Evolutionary conservation across 2,329 filamentous ascomycete species (phyloP).

Genomic region (Trichoderma endophyticum): DNA sequence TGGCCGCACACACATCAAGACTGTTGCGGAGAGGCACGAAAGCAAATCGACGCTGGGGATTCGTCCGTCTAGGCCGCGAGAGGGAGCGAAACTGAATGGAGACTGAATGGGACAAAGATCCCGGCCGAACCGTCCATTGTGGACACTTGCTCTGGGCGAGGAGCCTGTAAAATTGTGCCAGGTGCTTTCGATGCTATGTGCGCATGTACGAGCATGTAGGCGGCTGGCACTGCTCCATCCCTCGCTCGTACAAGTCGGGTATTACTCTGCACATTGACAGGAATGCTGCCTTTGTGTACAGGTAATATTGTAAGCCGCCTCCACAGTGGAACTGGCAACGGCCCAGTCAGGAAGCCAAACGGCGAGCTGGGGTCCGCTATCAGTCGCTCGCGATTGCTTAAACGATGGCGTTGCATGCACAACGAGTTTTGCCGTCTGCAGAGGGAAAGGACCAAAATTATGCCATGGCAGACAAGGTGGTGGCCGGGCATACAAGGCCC

Average conservation of each 20-base stretch:
- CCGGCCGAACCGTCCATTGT: constrained; percentile 4
- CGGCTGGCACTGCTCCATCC: constrained; percentile 11
- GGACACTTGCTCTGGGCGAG: constrained; percentile 11
- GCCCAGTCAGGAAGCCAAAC: constrained; percentile 2
- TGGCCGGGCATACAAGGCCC: not conserved
- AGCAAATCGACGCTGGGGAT: not conserved
- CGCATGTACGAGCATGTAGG: constrained; percentile 12
- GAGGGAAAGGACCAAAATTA: constrained; percentile 5
- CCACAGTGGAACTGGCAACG: constrained; percentile 10
- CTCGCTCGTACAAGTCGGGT: constrained; percentile 12
- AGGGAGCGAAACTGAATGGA: not conserved
- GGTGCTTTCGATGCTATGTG: constrained; percentile 5
- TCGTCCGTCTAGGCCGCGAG: not conserved
- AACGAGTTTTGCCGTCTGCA: constrained; percentile 15
- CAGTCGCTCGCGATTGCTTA: constrained; percentile 6
- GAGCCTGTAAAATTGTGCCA: constrained; percentile 18
- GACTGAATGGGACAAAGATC: not conserved
- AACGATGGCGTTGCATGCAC: constrained; percentile 14
- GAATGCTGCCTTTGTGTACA: constrained; percentile 8
- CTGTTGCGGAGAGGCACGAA: not conserved
- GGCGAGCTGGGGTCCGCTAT: constrained; percentile 5
- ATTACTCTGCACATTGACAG: constrained; percentile 1
- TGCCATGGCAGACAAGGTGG: constrained; percentile 7
- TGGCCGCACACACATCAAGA: constrained; percentile 1
- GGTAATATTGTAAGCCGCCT: constrained; percentile 15